phyloP scores from a whole-genome alignment of 202 grass and related monocot species.

The Saccharum hybrid region DNA sequence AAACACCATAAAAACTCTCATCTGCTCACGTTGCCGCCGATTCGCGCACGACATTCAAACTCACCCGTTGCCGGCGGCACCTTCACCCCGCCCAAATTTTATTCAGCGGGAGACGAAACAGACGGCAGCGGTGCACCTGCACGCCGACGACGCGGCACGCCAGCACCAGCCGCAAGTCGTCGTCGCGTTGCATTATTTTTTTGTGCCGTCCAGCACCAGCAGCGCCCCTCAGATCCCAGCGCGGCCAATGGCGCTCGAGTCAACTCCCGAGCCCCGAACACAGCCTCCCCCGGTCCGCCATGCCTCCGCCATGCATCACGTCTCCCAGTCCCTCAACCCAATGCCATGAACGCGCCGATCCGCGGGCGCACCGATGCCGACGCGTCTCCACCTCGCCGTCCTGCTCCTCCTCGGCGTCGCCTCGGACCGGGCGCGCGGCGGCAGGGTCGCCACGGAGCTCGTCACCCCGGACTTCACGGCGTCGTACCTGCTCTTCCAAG shows the following conservation, averaged over 20 bases:
- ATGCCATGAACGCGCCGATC: conserved; percentile 38
- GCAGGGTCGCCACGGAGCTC: conserved; percentile 55
- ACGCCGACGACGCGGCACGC: conserved; percentile 25
- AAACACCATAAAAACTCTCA: not conserved
- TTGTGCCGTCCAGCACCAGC: not conserved
- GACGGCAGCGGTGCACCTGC: not conserved
- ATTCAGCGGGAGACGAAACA: conserved; percentile 11
- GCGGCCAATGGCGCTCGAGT: conserved; percentile 47
- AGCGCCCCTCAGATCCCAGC: conserved; percentile 36
- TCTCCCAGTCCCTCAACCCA: not conserved
- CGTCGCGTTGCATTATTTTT: conserved; percentile 41
- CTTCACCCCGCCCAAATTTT: not conserved
- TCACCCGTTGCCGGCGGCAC: not conserved
- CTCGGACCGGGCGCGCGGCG: not conserved
- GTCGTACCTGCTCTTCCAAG: conserved; percentile 60
- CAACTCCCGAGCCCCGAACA: conserved; percentile 42
- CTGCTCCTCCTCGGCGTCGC: not conserved
- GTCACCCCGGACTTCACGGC: conserved; percentile 60
- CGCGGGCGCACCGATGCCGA: conserved; percentile 27
- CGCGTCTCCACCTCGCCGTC: conserved; percentile 28
- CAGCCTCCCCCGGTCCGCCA: conserved; percentile 2
- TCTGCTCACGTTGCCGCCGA: conserved; percentile 16
- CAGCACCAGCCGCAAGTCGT: conserved; percentile 29
- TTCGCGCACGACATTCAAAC: conserved; percentile 36
- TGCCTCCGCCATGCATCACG: conserved; percentile 34